Evolutionary conservation across 2,329 filamentous ascomycete species (phyloP), one percentile per base, ranked within the genome.

Genomic region (Microcyclosporella mali): DNA sequence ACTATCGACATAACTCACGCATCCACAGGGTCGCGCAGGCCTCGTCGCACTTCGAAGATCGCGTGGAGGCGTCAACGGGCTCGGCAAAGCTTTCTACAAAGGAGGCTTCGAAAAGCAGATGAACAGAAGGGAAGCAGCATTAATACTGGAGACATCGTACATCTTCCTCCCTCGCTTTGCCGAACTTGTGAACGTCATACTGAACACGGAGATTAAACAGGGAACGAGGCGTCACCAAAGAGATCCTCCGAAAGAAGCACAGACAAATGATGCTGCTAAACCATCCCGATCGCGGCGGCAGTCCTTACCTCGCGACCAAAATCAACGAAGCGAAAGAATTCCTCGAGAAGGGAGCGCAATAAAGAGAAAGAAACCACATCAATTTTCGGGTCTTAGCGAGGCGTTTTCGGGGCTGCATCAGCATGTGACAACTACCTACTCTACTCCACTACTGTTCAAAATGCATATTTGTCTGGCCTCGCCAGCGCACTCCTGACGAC

Each of bases 241-340:
- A 97, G 35, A 92, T 94, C 64, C 74, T 98, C 58, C 87, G 92
- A 64, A 95, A 95, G 71, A 88, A 89, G 57, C 92, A 98, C 70
- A 84, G 92, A 52, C 88, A 83, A 41, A 80, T 97, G 55, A 98
- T 98, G 90, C 80, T 98, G 43, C 75, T 95, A 53, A 98, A 98
- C 74, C 92, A 98, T 67, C 92, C 92, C 51, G 92, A 98, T 74
- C 85, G 92, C 62, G 92, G 92, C 53, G 92, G 92, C 30, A 95
- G 88, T 63, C 92, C 92, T 6, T 98, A 97, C 64, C 72, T 98
- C 33, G 92, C 92, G 11, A 95, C 89, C 41, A 98, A 98, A 69
- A 85, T 98, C 64, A 98, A 98, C 70, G 92, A 98, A 67, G 92
- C 92, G 30, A 98, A 98, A 69, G 90, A 97, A 65, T 79, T 97